These are phyloP conservation scores for Neocatenulostroma microsporum DNA, from an alignment of 2,329 filamentous ascomycete species.

Conservation along the genomic window DNA sequence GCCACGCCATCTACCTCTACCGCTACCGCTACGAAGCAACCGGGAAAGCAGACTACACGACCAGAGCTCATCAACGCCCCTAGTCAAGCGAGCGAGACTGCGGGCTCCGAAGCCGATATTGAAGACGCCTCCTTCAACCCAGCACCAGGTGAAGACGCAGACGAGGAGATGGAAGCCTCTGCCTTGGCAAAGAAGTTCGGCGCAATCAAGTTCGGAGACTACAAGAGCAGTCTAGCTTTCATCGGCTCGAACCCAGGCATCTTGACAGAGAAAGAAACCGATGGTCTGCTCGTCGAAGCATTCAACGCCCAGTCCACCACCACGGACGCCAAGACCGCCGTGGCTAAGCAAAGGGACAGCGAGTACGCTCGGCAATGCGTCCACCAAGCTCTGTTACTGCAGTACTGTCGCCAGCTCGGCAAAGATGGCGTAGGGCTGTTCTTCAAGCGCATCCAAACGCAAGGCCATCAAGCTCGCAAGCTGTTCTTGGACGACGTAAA, in stretches of 20 bases:
- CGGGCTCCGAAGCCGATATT: conserved; percentile 55
- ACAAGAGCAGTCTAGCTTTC: conserved; percentile 64
- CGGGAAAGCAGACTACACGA: conserved; percentile 17
- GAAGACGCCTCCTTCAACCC: conserved; percentile 43
- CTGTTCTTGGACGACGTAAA: conserved; percentile 91
- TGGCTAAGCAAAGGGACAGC: no score
- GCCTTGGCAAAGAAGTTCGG: conserved; percentile 73
- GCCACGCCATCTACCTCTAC: conserved; percentile 18
- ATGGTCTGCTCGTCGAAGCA: conserved; percentile 81
- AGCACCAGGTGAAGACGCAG: conserved; percentile 49
- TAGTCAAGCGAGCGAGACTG: conserved; percentile 35
- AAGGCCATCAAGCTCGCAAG: conserved; percentile 79
- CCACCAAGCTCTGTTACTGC: conserved; percentile 86
- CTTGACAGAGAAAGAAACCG: conserved; percentile 75
- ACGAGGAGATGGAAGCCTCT: conserved; percentile 68
- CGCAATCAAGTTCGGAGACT: conserved; percentile 67
- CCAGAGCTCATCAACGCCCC: conserved; percentile 29
- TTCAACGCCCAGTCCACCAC: conserved; percentile 80
- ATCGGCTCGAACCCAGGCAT: conserved; percentile 71
- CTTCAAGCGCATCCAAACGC: conserved; percentile 91
- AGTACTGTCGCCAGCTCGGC: conserved; percentile 89
- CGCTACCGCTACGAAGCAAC: conserved; percentile 28
- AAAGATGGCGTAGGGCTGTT: conserved; percentile 83
- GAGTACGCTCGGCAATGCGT: conserved; percentile 80
- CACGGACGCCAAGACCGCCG: conserved; percentile 39